These are phyloP conservation scores for Ambrosiella cleistominuta DNA, from an alignment of 2,329 filamentous ascomycete species.

Conservation along the genomic window DNA sequence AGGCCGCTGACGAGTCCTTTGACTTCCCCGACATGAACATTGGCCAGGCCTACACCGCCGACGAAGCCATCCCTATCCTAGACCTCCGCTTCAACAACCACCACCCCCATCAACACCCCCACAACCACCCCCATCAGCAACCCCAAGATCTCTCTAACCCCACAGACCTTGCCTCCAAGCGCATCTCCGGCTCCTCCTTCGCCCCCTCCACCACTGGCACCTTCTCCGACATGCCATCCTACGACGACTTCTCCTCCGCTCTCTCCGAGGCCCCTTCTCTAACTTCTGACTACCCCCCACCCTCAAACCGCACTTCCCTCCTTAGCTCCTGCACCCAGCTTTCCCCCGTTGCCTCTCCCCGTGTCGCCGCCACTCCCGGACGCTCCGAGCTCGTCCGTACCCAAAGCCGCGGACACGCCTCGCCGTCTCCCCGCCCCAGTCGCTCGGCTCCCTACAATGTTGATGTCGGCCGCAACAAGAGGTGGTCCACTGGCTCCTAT, in stretches of 20 bases:
- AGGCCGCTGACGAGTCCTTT: constrained; percentile 36
- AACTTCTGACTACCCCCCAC: constrained; percentile 46
- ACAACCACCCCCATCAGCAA: constrained; percentile 20
- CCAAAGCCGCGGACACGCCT: constrained; percentile 51
- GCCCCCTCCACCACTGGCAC: constrained; percentile 50
- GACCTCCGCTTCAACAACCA: constrained; percentile 36
- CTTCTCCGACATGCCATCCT: constrained; percentile 50
- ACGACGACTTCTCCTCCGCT: constrained; percentile 51
- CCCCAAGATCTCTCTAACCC: constrained; percentile 25
- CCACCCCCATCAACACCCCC: constrained; percentile 15
- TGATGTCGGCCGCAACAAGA: constrained; percentile 48
- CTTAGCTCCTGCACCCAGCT: constrained; percentile 49
- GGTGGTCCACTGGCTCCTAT: constrained; percentile 64
- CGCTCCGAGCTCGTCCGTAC: constrained; percentile 44
- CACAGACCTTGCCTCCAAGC: constrained; percentile 22
- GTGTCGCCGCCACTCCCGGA: constrained; percentile 39
- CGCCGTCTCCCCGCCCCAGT: constrained; percentile 51
- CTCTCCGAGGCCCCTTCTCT: constrained; percentile 52
- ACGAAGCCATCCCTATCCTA: constrained; percentile 45
- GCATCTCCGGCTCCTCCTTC: constrained; percentile 57
- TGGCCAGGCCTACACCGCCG: constrained; percentile 43
- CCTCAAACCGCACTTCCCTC: constrained; percentile 50
- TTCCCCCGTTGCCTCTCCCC: constrained; percentile 55
- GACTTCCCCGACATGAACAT: constrained; percentile 42
- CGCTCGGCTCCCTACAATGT: constrained; percentile 55